Evolutionary conservation across 331 rosid genomes (phyloP).

Genomic region (Pyrus hybrid): DNA sequence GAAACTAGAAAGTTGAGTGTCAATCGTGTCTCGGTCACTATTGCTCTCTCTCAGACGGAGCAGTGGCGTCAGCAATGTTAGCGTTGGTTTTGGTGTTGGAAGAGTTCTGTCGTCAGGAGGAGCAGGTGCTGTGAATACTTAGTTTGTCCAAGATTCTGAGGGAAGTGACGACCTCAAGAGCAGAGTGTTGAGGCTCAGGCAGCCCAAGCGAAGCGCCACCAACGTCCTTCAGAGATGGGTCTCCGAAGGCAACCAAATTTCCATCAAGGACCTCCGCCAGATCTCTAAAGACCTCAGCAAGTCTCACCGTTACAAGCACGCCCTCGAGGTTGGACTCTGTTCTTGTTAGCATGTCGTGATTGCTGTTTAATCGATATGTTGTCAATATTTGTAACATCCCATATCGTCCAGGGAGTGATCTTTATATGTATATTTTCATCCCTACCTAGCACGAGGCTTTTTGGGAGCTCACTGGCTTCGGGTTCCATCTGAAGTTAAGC

Average conservation of each 20-base stretch:
- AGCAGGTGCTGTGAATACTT: conserved; percentile 22
- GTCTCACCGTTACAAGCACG: conserved; percentile 82
- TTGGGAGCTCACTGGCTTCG: too few species aligned
- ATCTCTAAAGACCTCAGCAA: conserved; percentile 72
- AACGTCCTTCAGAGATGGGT: conserved; percentile 72
- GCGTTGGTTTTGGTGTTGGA: conserved; percentile 1
- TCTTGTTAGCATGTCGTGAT: too few species aligned
- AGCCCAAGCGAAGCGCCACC: conserved; percentile 81
- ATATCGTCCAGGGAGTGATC: too few species aligned
- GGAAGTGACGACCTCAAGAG: conserved; percentile 58
- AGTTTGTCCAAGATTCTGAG: conserved; percentile 31
- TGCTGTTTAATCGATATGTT: too few species aligned
- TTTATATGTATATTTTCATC: too few species aligned
- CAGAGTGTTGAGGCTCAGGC: conserved; percentile 64
- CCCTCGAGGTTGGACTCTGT: conserved; percentile 64
- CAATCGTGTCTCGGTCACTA: conserved; percentile 51
- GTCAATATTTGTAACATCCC: too few species aligned
- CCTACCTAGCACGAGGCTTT: too few species aligned
- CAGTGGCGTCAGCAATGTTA: conserved; percentile 19
- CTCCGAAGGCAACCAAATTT: conserved; percentile 56
- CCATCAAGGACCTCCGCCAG: conserved; percentile 56
- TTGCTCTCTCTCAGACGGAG: conserved; percentile 43
- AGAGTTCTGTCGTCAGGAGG: conserved; percentile 36
- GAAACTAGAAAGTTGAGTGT: neutral
- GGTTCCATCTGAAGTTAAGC: too few species aligned